Evolutionary conservation across 1,284 basidiomycete genomes (phyloP), one percentile per base, ranked within the genome.

Genomic region (Pseudozyma flocculosa): DNA sequence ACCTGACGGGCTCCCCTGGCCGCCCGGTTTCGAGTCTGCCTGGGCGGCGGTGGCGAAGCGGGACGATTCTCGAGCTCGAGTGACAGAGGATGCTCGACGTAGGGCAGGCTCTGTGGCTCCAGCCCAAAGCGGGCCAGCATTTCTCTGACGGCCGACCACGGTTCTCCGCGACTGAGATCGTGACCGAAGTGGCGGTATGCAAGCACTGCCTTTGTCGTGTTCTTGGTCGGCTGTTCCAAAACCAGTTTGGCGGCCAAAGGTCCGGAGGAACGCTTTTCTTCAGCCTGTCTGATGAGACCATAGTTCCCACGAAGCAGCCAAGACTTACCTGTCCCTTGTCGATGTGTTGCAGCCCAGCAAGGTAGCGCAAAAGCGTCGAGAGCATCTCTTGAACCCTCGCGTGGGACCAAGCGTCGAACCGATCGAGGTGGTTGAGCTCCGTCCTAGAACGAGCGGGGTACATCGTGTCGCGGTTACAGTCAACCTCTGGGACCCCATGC

Each of bases 341-440:
- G 55, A 70, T 58, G 44, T 61, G 51, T 41, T n/a, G 37, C 19
- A 70, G 42, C 3, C 60, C 68, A 11, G 68, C 61, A 23, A 65
- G 42, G 44, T 64, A 60, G 42, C 58, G 57, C 43, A 65, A 48
- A 14, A 65, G 38, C 29, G 53, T 61, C 22, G 59, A 61, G 19
- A 72, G 53, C 50, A 72, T 61, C 17, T 57, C 61, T 18, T 68
- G 70, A 13, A 49, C 46, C 55, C 59, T 54, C 24, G 45, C 18
- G 44, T 70, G 61, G 4, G 65, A 59, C 70, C 70, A 72, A 21
- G 41, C 37, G n/a, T 72, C 70, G 23, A 72, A 68, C 26, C 43
- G 53, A 48, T 72, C 70, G 30, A 72, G 61, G 18, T 70, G 57
- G 9, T 40, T 39, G 8, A 72, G 53, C 2, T 62, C 57, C 19